phyloP scores from a whole-genome alignment of 257 asterid genomes.

The Solanum lycopersicoides region DNA sequence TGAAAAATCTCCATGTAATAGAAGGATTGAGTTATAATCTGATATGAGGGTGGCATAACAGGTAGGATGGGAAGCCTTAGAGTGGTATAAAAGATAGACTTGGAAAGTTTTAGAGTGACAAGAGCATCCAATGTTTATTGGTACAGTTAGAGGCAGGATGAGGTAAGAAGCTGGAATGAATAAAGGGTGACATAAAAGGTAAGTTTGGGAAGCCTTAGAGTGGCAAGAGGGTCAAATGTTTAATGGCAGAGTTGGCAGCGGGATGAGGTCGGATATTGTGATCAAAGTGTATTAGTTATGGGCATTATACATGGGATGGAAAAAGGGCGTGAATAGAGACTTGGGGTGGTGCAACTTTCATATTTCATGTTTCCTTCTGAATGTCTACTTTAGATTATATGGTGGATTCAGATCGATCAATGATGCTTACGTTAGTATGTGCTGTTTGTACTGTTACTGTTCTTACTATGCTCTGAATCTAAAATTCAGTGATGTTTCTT shows the following conservation, averaged over 20 bases:
- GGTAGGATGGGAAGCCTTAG: neutral
- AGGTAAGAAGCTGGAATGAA: neutral
- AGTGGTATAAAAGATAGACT: neutral
- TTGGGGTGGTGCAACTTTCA: no score
- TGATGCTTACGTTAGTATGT: no score
- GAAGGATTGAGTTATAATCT: neutral
- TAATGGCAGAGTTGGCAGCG: no score
- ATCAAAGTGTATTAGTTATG: no score
- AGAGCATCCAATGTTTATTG: neutral
- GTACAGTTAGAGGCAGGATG: neutral
- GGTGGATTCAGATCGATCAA: neutral
- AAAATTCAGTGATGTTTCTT: neutral
- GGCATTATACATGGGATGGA: neutral
- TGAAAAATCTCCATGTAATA: no score
- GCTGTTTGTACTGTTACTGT: no score
- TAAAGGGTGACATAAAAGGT: neutral
- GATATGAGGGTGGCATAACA: neutral
- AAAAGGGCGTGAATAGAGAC: neutral
- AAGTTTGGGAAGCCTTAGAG: neutral
- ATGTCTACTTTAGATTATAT: no score
- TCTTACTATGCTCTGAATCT: neutral
- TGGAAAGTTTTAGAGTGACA: neutral
- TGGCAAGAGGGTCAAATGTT: no score
- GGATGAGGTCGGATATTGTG: no score
- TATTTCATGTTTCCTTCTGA: no score